phyloP scores from a whole-genome alignment of 75 land plant genomes.

The Cupressus sempervirens region DNA sequence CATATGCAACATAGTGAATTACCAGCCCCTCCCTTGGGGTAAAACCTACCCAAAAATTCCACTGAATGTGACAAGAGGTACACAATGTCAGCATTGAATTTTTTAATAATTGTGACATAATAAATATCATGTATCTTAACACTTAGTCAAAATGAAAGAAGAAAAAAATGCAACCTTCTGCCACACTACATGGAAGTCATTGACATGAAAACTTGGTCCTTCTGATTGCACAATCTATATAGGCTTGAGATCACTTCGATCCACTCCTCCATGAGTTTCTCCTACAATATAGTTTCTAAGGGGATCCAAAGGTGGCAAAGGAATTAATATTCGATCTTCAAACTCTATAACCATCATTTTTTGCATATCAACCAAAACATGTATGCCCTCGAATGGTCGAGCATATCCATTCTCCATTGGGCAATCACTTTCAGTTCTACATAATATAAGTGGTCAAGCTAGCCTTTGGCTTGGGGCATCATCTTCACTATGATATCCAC shows the following conservation, averaged over 20 bases:
- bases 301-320: conserved; percentile 98
- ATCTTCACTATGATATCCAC: conserved; percentile 82
- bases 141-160: neutral
- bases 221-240: conserved; percentile 87
- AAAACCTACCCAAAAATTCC: conserved; percentile 97
- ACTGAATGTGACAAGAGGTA: conserved; percentile 47
- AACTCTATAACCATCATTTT: conserved; percentile 86
- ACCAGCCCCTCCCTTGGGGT: conserved; percentile 96
- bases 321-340: conserved; percentile 85
- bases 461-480: conserved; percentile 93
- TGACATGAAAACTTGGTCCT: conserved; percentile 95
- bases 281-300: conserved; percentile 92
- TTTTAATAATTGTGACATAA: neutral
- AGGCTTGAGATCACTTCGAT: conserved; percentile 93
- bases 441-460: conserved; percentile 91
- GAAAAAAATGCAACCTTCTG: conserved; percentile 67
- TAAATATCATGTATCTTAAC: neutral
- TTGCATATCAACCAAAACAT: conserved; percentile 90
- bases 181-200: conserved; percentile 88
- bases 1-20: conserved; percentile 83
- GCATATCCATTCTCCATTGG: conserved; percentile 99
- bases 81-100: neutral
- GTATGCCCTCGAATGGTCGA: conserved; percentile 94
- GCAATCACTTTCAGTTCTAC: conserved; percentile 95
- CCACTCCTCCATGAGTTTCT: conserved; percentile 87